A percentile compares a stretch with the other conserved stretches of the same genome.
Evolutionary conservation across 306 rosid genomes (phyloP).

Genomic region (Citrullus amarus): DNA sequence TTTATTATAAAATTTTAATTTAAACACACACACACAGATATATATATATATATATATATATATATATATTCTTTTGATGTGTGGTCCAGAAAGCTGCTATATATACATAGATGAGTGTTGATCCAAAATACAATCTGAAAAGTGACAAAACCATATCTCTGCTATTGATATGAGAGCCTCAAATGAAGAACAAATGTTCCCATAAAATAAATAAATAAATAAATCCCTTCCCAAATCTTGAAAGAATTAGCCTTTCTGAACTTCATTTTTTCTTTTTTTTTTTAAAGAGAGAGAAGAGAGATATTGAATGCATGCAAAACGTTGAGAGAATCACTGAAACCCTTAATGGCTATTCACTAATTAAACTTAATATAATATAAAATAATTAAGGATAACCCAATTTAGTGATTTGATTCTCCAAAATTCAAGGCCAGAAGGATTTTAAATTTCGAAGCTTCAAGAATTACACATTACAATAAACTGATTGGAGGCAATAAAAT

Average conservation of each 20-base stretch:
- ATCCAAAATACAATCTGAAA: neutral
- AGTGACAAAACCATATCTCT: neutral
- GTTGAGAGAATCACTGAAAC: too few species aligned
- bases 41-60: neutral
- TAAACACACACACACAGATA: neutral
- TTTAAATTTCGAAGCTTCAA: neutral
- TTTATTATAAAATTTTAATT: neutral
- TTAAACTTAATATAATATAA: neutral
- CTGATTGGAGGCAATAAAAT: neutral
- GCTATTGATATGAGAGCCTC: slow-evolving; percentile 2
- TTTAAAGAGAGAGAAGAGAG: too few species aligned
- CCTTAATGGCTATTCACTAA: too few species aligned
- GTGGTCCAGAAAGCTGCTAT: slow-evolving; percentile 3
- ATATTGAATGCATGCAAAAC: too few species aligned
- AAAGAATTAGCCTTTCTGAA: too few species aligned
- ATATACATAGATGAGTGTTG: neutral
- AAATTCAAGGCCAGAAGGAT: neutral
- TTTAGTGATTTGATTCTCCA: neutral
- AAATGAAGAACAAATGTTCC: neutral
- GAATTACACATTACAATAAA: neutral
- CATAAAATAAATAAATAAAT: too few species aligned
- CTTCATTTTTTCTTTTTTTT: too few species aligned
- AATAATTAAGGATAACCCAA: neutral
- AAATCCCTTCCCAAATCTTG: too few species aligned
- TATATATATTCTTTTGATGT: slow-evolving; percentile 3